phyloP scores from a whole-genome alignment of 257 asterid species.

The Paulownia fortunei region DNA sequence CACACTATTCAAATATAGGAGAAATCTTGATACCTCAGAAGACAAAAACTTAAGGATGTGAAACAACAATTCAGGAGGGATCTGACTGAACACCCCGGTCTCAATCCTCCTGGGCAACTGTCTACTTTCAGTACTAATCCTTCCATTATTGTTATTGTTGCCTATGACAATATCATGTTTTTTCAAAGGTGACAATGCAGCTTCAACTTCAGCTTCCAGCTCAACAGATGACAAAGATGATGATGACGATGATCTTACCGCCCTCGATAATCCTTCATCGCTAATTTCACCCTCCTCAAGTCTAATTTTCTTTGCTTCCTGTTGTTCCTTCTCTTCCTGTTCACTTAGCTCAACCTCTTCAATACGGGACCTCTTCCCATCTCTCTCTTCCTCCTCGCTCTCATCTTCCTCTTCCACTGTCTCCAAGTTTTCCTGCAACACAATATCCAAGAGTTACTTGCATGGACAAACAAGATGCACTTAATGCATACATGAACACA shows the following conservation, averaged over 20 bases:
- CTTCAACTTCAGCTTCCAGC: conserved; percentile 43
- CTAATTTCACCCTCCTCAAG: conserved; percentile 47
- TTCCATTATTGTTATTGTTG: conserved; percentile 26
- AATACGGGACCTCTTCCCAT: conserved; percentile 45
- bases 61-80: conserved; percentile 78
- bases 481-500: too few relatives aligned
- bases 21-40: conserved; percentile 61
- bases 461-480: not conserved
- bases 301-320: conserved; percentile 58
- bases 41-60: conserved; percentile 85
- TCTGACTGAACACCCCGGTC: conserved; percentile 59
- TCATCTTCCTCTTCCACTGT: conserved; percentile 30
- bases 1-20: not conserved
- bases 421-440: conserved; percentile 47
- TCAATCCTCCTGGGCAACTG: conserved; percentile 49
- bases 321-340: conserved; percentile 56
- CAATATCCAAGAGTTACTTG: conserved; percentile 1
- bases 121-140: conserved; percentile 37
- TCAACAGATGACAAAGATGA: conserved; percentile 36
- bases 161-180: conserved; percentile 24
- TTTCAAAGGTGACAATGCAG: conserved; percentile 38
- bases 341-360: conserved; percentile 49
- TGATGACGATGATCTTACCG: conserved; percentile 39
- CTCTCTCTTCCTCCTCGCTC: conserved; percentile 23
- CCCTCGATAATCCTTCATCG: conserved; percentile 42